phyloP scores from a whole-genome alignment of 2,329 filamentous ascomycete genomes.

The Fusarium incarnatum region DNA sequence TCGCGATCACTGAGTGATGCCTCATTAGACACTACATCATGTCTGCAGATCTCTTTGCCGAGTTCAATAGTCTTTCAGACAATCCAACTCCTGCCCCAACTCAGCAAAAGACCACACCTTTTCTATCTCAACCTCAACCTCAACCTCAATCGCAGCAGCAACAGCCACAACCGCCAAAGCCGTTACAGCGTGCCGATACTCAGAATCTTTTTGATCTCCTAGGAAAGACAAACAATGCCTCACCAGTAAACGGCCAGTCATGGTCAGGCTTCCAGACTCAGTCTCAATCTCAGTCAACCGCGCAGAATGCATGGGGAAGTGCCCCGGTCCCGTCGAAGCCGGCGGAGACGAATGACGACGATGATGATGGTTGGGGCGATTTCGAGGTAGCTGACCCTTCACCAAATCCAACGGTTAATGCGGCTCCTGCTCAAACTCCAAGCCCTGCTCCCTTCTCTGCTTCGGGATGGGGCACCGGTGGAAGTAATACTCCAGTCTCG shows the following conservation, averaged over 20 bases:
- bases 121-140: slow-evolving; percentile 27
- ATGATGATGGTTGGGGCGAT: slow-evolving; percentile 75
- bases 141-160: slow-evolving; percentile 12
- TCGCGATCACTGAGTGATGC: slow-evolving; percentile 25
- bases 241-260: slow-evolving; percentile 39
- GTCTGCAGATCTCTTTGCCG: slow-evolving; percentile 75
- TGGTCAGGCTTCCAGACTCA: slow-evolving; percentile 51
- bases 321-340: slow-evolving; percentile 30
- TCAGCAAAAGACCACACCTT: slow-evolving; percentile 15
- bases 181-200: slow-evolving; percentile 30
- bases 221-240: slow-evolving; percentile 28
- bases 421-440: slow-evolving; percentile 25
- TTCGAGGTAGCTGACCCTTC: slow-evolving; percentile 68
- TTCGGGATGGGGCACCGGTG: slow-evolving; percentile 29
- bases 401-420: slow-evolving; percentile 15
- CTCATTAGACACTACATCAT: slow-evolving; percentile 53
- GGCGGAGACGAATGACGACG: slow-evolving; percentile 54
- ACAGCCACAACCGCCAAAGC: slow-evolving; percentile 12
- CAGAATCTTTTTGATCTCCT: slow-evolving; percentile 48
- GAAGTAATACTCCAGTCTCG: slow-evolving; percentile 11
- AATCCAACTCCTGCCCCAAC: slow-evolving; percentile 48
- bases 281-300: slow-evolving; percentile 40
- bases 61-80: slow-evolving; percentile 65
- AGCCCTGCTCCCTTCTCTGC: slow-evolving; percentile 13
- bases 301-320: slow-evolving; percentile 35